Evolutionary conservation across 257 asterid species (phyloP).

Genomic region (Leptodermis oblonga): DNA sequence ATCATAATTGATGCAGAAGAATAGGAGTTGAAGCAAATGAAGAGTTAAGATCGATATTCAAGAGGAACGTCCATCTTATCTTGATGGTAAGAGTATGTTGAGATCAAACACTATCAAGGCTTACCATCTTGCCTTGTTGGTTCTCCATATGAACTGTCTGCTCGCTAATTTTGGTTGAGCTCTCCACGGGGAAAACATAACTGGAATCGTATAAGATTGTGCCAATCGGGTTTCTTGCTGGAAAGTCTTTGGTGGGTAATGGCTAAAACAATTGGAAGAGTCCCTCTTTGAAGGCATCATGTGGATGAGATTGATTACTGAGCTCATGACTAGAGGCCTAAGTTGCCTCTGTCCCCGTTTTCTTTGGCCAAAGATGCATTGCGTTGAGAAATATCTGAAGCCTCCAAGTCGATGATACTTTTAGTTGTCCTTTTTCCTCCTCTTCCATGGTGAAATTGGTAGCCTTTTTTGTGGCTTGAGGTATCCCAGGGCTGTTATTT

Average conservation of each 20-base stretch:
- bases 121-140: not conserved
- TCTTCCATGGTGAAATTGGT: not conserved
- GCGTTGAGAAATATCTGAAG: not conserved
- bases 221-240: not conserved
- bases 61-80: constrained; percentile 76
- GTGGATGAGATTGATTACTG: not conserved
- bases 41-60: constrained; percentile 79
- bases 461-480: too few species aligned
- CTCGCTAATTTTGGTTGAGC: not conserved
- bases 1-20: constrained; percentile 48
- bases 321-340: not conserved
- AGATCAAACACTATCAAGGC: constrained; percentile 5
- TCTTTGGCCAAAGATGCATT: constrained; percentile 1
- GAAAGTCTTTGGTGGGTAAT: not conserved
- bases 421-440: not conserved
- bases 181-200: not conserved
- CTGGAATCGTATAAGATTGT: not conserved
- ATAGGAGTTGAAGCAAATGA: constrained; percentile 92
- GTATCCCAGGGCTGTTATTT: too few species aligned
- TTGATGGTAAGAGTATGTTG: constrained; percentile 71
- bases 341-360: not conserved
- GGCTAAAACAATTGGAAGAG: not conserved
- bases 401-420: not conserved
- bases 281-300: not conserved
- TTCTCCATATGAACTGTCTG: not conserved